These are phyloP conservation scores for Hygrocybe punicea DNA, from an alignment of 768 basidiomycete genomes.

Conservation along the genomic window DNA sequence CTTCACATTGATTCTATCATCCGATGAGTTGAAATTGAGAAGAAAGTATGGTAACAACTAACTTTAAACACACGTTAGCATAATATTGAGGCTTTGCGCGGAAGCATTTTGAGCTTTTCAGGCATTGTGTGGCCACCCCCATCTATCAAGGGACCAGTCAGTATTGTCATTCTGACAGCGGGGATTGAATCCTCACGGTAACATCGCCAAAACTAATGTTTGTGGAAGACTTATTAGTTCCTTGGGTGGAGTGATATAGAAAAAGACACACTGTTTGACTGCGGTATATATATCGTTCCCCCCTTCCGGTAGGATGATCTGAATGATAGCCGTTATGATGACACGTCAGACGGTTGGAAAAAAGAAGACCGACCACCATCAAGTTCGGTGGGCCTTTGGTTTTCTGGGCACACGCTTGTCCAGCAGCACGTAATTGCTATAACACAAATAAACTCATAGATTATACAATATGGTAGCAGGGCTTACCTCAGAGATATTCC, in stretches of 20 bases:
- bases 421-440: conserved; percentile 50
- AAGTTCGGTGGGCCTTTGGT: conserved; percentile 48
- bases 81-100: conserved; percentile 73
- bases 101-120: conserved; percentile 64
- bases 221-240: neutral
- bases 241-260: neutral
- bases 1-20: conserved; percentile 72
- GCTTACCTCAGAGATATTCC: conserved; percentile 41
- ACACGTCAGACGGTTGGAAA: neutral
- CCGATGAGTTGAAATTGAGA: conserved; percentile 1
- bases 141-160: conserved; percentile 35
- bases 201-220: conserved; percentile 64
- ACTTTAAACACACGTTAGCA: conserved; percentile 81
- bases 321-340: conserved; percentile 39
- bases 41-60: conserved; percentile 20
- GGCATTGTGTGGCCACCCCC: conserved; percentile 77
- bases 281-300: conserved; percentile 74
- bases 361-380: neutral
- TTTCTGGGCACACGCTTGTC: conserved; percentile 43
- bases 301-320: conserved; percentile 64
- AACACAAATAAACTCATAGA: neutral
- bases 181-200: neutral
- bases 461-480: neutral
- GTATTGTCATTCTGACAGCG: neutral
- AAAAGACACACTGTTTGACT: conserved; percentile 65